phyloP scores from a whole-genome alignment of 768 basidiomycete species.

The Clavaria fumosa region DNA sequence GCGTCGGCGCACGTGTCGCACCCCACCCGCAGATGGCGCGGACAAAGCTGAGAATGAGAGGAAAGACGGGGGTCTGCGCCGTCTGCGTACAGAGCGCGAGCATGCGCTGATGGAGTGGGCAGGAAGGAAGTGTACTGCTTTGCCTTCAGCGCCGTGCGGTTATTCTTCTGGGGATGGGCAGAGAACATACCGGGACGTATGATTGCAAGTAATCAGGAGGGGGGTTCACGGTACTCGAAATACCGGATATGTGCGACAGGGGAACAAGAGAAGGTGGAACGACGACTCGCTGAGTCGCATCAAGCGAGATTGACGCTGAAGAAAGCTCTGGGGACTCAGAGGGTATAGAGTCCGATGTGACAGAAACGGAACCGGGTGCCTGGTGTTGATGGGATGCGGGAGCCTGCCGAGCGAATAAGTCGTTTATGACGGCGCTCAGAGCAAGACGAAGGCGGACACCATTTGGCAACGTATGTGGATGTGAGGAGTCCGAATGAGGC shows the following conservation, averaged over 20 bases:
- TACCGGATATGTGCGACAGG: background rate
- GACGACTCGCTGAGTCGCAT: background rate
- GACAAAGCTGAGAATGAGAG: slow-evolving; percentile 49
- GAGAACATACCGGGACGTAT: slow-evolving; percentile 5
- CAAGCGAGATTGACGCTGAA: background rate
- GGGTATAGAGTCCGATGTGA: background rate
- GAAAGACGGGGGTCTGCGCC: slow-evolving; percentile 50
- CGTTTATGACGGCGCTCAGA: slow-evolving; percentile 64
- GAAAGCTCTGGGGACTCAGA: background rate
- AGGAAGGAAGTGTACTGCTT: no score
- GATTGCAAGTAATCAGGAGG: background rate
- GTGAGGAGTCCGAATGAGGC: slow-evolving; percentile 16
- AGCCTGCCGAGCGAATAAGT: slow-evolving; percentile 60
- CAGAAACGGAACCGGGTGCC: background rate
- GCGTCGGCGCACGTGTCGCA: slow-evolving; percentile 70
- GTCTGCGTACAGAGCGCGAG: slow-evolving; percentile 35
- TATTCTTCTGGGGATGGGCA: slow-evolving; percentile 8
- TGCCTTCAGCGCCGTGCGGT: slow-evolving; percentile 14
- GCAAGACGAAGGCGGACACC: slow-evolving; percentile 68
- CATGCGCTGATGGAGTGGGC: no score
- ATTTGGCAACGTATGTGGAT: slow-evolving; percentile 58
- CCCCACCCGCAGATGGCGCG: slow-evolving; percentile 54
- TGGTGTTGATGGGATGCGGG: slow-evolving; percentile 33
- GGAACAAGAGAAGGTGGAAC: background rate
- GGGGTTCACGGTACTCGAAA: background rate